A percentile compares a stretch with the other conserved stretches of the same genome.
These are phyloP conservation scores for Daldinia vernicosa DNA, from an alignment of 495 filamentous ascomycete genomes.

Conservation along the genomic window DNA sequence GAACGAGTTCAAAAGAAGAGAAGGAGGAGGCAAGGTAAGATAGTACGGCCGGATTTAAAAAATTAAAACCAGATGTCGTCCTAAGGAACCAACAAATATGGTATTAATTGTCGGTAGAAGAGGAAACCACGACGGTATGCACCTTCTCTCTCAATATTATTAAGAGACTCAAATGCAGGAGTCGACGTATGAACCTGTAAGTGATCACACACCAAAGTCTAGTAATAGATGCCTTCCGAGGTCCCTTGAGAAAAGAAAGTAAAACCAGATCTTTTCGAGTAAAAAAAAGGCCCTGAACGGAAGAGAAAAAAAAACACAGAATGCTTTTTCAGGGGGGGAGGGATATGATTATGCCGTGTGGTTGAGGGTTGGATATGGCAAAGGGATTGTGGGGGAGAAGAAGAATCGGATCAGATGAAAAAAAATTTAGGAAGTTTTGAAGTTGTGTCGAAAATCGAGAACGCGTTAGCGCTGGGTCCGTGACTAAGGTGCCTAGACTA, in stretches of 20 bases:
- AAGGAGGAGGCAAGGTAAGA: slow-evolving; percentile 35
- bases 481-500: slow-evolving; percentile 36
- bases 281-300: slow-evolving; percentile 44
- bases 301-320: slow-evolving; percentile 40
- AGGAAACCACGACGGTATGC: slow-evolving; percentile 25
- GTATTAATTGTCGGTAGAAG: slow-evolving; percentile 18
- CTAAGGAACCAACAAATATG: slow-evolving; percentile 15
- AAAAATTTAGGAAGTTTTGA: slow-evolving; percentile 47
- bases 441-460: slow-evolving; percentile 47
- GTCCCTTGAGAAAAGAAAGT: slow-evolving; percentile 53
- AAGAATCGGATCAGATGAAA: slow-evolving; percentile 47
- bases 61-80: slow-evolving; percentile 20
- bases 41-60: slow-evolving; percentile 12
- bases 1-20: slow-evolving; percentile 44
- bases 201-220: slow-evolving; percentile 30
- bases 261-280: slow-evolving; percentile 49
- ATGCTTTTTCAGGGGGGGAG: slow-evolving; percentile 35
- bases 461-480: slow-evolving; percentile 40
- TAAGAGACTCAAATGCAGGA: slow-evolving; percentile 23
- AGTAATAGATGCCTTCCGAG: slow-evolving; percentile 38
- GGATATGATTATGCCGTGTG: slow-evolving; percentile 39
- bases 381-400: slow-evolving; percentile 49
- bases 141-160: slow-evolving; percentile 34
- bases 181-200: background rate
- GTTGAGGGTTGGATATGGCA: slow-evolving; percentile 49